Evolutionary conservation across 805 yeast genomes (phyloP).

Genomic region (Saccharomycopsis sp.): DNA sequence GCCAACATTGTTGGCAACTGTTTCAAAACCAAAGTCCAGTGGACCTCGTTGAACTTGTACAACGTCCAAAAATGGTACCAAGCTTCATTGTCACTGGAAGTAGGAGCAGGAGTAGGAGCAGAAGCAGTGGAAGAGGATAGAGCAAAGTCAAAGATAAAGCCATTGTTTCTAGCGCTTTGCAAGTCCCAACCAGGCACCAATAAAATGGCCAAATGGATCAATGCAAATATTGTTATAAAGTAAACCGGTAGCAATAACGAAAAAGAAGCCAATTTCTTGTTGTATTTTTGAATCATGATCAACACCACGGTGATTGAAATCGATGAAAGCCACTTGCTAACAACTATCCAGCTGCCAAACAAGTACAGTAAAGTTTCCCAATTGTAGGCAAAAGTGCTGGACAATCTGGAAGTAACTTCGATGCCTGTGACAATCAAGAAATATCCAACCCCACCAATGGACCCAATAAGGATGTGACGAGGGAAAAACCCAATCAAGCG

Average conservation of each 20-base stretch:
- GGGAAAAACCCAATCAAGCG: constrained; percentile 92
- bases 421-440: constrained; percentile 83
- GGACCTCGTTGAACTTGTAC: constrained; percentile 62
- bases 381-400: constrained; percentile 63
- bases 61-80: constrained; percentile 82
- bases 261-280: constrained; percentile 34
- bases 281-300: constrained; percentile 49
- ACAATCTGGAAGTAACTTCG: constrained; percentile 79
- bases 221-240: constrained; percentile 59
- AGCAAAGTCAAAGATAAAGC: constrained; percentile 85
- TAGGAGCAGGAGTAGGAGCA: background rate
- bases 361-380: constrained; percentile 44
- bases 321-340: constrained; percentile 68
- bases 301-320: constrained; percentile 51
- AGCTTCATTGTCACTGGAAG: constrained; percentile 6
- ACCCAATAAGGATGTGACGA: constrained; percentile 89
- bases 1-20: constrained; percentile 94
- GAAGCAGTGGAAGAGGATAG: constrained; percentile 47
- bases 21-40: constrained; percentile 58
- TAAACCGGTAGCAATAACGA: constrained; percentile 74
- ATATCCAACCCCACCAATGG: constrained; percentile 98
- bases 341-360: constrained; percentile 29
- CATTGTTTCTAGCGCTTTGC: constrained; percentile 51
- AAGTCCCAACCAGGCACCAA: constrained; percentile 59
- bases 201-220: constrained; percentile 62